These are phyloP conservation scores for Candida tunisiensis DNA, from an alignment of 1,139 yeast genomes.

Conservation along the genomic window DNA sequence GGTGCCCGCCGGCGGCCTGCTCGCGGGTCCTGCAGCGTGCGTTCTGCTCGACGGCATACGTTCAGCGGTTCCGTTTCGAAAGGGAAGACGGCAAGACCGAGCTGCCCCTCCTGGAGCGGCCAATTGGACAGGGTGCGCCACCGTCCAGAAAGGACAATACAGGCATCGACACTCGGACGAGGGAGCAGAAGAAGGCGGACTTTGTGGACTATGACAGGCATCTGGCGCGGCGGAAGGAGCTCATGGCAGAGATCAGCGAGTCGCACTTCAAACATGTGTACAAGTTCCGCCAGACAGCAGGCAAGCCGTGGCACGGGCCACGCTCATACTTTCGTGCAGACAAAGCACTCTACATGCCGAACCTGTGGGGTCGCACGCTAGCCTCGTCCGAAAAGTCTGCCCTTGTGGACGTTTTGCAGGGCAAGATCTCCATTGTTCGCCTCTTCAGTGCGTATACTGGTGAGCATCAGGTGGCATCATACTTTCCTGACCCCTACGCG, in stretches of 20 bases:
- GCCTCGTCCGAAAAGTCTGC: conserved; percentile 23
- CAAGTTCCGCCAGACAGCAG: conserved; percentile 62
- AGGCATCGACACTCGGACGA: conserved; percentile 20
- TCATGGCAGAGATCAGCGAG: conserved; percentile 65
- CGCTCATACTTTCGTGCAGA: conserved; percentile 55
- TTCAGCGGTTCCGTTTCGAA: too few relatives aligned
- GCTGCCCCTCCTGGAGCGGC: conserved; percentile 26
- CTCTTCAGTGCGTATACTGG: conserved; percentile 59
- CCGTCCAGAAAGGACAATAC: conserved; percentile 23
- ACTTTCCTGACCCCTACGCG: conserved; percentile 27
- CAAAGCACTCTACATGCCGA: conserved; percentile 77
- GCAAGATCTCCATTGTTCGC: conserved; percentile 44
- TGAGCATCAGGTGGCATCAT: conserved; percentile 46
- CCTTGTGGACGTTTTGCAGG: conserved; percentile 28
- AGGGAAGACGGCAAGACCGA: too few relatives aligned
- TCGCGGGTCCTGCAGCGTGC: too few relatives aligned
- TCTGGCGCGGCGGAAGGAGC: conserved; percentile 36
- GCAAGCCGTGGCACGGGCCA: conserved; percentile 76
- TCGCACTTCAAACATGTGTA: conserved; percentile 81
- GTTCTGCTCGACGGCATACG: too few relatives aligned
- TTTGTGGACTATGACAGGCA: conserved; percentile 29
- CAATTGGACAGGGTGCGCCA: conserved; percentile 26
- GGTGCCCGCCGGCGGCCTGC: too few relatives aligned
- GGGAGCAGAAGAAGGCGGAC: conserved; percentile 25
- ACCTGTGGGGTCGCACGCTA: conserved; percentile 46